Conservation (phyloP, 768 basidiomycete species). For the Scleroderma citrinum region DNA sequence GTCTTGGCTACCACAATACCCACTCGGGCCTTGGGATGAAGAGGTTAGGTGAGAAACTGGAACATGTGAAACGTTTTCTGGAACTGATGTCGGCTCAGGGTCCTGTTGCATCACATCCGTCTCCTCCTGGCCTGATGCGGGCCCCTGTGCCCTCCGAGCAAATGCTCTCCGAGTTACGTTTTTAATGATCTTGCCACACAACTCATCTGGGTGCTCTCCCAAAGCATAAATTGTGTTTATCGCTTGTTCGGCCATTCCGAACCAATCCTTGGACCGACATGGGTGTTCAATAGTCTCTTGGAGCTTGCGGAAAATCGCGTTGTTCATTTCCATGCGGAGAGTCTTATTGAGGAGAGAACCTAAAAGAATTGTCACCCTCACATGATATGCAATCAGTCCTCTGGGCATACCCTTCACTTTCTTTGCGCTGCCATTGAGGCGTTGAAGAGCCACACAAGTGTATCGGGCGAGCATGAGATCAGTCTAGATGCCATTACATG, state of each 20-base stretch:
- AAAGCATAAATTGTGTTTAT: slow-evolving; percentile 95
- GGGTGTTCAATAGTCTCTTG: slow-evolving; percentile 77
- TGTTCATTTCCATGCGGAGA: slow-evolving; percentile 81
- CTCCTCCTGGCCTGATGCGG: slow-evolving; percentile 18
- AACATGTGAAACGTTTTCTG: slow-evolving; percentile 13
- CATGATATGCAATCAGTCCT: background rate
- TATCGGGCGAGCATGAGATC: slow-evolving; percentile 90
- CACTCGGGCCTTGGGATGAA: slow-evolving; percentile 2
- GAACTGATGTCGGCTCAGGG: slow-evolving; percentile 26
- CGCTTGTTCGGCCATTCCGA: slow-evolving; percentile 92
- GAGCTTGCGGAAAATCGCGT: slow-evolving; percentile 77
- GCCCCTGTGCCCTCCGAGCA: slow-evolving; percentile 20
- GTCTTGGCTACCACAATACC: slow-evolving; percentile 30
- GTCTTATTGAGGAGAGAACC: slow-evolving; percentile 87
- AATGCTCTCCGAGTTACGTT: slow-evolving; percentile 76
- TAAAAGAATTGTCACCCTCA: slow-evolving; percentile 18
- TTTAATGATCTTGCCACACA: slow-evolving; percentile 79
- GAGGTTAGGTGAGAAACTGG: slow-evolving; percentile 17
- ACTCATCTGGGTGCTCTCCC: slow-evolving; percentile 84
- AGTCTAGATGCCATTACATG: slow-evolving; percentile 38
- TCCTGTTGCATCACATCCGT: slow-evolving; percentile 48
- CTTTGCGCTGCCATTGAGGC: slow-evolving; percentile 91
- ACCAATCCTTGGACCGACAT: slow-evolving; percentile 88
- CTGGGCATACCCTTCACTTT: slow-evolving; percentile 79
- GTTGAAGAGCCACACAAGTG: slow-evolving; percentile 88